Base-by-base conservation (phyloP, 2,329 filamentous ascomycete genomes). In the Seiridium cupressi region DNA sequence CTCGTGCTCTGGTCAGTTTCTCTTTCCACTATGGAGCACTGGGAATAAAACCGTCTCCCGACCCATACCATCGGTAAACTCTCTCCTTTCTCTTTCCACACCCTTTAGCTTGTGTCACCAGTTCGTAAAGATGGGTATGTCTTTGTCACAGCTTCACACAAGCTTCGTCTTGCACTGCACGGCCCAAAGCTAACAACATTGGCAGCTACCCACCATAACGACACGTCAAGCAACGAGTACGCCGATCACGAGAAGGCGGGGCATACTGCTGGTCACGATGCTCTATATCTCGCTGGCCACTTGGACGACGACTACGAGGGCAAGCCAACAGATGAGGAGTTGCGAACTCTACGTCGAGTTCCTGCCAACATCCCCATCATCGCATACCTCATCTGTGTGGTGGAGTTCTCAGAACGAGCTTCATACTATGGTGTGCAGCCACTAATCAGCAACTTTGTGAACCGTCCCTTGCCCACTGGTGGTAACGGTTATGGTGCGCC, bases 361-460 rank as follows among this genome's bases (percentile, higher is more conserved):
- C 73, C 83, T n/a, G 84, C 77, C 46, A 72, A 66, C 2, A 75
- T 88, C 2, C 83, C 85, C 1, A 60, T 73, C 10, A 74, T 82
- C 3, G 79, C 83, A n/a, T 88, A 84, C 65, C 66, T 83, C 3
- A 79, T 88, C 36, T 87, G 84, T 62, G 64, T 82, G 5, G 83
- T 87, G 46, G 85, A 88, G 63, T 83, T 87, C 61, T 83, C 82
- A 58, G 85, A 88, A 68, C 76, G 85, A 58, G 84, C 84, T 3
- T 86, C 84, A 0, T 88, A 84, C 75, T 86, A 86, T 66, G 85
- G 84, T 62, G 76, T 80, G 5, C 77, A 81, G 62, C 80, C 79
- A 0, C 65, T 78, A 6, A 86, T 87, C 69, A 78, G 77, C 63
- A 89, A 89, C 69, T 89, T 82, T 65, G 81, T 89, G 67, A 83